phyloP scores from a whole-genome alignment of 139 green algal genomes.

The Spirogloea muscicola region DNA sequence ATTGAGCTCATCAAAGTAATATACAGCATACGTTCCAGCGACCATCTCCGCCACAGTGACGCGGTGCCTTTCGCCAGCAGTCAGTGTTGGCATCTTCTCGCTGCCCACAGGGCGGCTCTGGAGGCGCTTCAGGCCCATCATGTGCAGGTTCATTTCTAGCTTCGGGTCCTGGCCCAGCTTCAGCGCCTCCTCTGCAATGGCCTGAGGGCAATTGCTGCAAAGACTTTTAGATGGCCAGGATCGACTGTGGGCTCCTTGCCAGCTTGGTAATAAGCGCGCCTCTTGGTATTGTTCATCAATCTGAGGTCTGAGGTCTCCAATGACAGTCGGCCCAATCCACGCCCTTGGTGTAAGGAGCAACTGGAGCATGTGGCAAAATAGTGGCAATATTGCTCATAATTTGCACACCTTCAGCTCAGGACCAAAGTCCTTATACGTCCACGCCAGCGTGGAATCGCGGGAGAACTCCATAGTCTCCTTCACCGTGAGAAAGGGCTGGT shows the following conservation, averaged over 20 bases:
- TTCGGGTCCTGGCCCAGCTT: conserved; percentile 64
- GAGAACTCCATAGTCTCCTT: conserved; percentile 28
- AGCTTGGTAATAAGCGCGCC: no score
- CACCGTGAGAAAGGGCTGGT: conserved; percentile 25
- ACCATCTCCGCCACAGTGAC: conserved; percentile 68
- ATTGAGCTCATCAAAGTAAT: conserved; percentile 58
- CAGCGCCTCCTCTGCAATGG: conserved; percentile 76
- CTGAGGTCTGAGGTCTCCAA: no score
- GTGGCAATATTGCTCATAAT: no score
- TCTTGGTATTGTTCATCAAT: no score
- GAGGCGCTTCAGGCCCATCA: conserved; percentile 52
- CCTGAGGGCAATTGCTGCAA: no score
- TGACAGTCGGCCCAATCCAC: no score
- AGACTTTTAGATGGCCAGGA: no score
- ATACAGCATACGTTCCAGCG: conserved; percentile 12
- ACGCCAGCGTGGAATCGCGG: neutral
- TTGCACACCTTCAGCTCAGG: no score
- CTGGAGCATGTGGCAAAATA: no score
- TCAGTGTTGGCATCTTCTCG: neutral
- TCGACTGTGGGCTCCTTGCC: no score
- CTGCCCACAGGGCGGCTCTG: neutral
- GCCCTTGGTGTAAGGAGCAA: no score
- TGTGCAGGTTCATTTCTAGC: conserved; percentile 57
- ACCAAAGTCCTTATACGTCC: neutral
- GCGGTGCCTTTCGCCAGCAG: conserved; percentile 61